A percentile compares a stretch with the other conserved stretches of the same genome.
Conservation (phyloP, 495 filamentous ascomycete genomes). For the Cenococcum geophilum region DNA sequence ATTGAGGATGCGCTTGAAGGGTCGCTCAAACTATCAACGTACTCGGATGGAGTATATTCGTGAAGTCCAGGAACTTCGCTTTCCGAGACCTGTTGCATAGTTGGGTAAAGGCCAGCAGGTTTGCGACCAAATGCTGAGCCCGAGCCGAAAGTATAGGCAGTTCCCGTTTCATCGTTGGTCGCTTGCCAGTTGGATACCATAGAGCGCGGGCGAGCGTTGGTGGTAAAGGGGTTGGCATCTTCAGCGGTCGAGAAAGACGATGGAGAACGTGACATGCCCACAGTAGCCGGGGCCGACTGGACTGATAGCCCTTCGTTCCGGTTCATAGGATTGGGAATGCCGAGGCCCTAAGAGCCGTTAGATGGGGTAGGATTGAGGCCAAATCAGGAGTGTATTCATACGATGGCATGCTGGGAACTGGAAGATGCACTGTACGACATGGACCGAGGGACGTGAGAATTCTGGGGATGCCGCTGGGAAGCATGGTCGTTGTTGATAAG, state of each 20-base stretch:
- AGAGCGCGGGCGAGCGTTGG: conserved; percentile 9
- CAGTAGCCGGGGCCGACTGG: conserved; percentile 20
- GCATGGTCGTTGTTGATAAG: conserved; percentile 2
- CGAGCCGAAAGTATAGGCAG: conserved; percentile 19
- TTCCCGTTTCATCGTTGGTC: conserved; percentile 6
- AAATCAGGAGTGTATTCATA: conserved; percentile 21
- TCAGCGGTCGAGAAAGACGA: conserved; percentile 8
- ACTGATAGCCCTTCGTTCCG: conserved; percentile 7
- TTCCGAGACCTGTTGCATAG: background rate
- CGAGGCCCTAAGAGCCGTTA: conserved; percentile 10
- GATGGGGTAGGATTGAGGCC: conserved; percentile 7
- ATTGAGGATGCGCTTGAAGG: conserved; percentile 5
- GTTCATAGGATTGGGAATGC: conserved; percentile 18
- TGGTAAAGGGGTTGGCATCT: background rate
- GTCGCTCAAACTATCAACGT: conserved; percentile 9
- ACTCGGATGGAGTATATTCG: conserved; percentile 24
- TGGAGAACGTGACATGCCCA: conserved; percentile 12
- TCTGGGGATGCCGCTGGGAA: background rate
- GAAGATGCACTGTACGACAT: conserved; percentile 17
- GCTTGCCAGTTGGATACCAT: conserved; percentile 13
- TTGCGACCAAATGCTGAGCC: background rate
- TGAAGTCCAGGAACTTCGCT: conserved; percentile 16
- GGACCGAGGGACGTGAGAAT: conserved; percentile 22
- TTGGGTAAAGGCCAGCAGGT: background rate
- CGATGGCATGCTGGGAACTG: conserved; percentile 6